These are phyloP conservation scores for Aphanomyces euteiches DNA, from an alignment of 352 stramenopile genomes.

Conservation along the genomic window DNA sequence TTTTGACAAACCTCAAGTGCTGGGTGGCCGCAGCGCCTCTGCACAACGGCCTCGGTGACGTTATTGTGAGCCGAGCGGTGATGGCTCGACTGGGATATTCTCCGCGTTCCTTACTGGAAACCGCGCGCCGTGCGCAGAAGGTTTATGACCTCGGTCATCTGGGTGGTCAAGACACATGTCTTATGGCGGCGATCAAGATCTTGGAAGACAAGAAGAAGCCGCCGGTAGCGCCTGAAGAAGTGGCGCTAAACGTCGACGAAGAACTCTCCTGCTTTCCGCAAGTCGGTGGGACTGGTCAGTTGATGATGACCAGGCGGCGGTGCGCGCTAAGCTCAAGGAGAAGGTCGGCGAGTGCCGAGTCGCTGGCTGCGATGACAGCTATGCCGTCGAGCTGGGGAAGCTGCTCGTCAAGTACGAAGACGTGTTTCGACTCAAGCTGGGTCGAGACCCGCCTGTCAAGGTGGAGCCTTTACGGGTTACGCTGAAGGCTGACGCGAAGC, in stretches of 20 bases:
- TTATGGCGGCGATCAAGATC: conserved; percentile 7
- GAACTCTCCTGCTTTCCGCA: conserved; percentile 2
- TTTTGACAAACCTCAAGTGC: conserved; percentile 7
- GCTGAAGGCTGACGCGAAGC: conserved; percentile 28
- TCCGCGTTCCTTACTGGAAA: background rate
- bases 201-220: background rate
- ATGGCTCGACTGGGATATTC: conserved; percentile 1
- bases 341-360: conserved; percentile 13
- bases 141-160: background rate
- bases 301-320: background rate
- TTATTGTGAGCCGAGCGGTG: conserved; percentile 4
- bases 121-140: background rate
- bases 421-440: conserved; percentile 29
- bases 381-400: background rate
- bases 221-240: conserved; percentile 7
- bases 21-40: conserved; percentile 10
- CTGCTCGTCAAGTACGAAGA: conserved; percentile 12
- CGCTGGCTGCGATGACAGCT: background rate
- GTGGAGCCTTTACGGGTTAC: conserved; percentile 27
- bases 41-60: conserved; percentile 1
- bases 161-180: background rate
- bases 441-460: conserved; percentile 30
- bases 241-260: background rate
- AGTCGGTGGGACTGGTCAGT: background rate
- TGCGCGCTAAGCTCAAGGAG: conserved; percentile 6